Base-by-base conservation (phyloP, 805 yeast genomes). In the Kodamaea laetipori region DNA sequence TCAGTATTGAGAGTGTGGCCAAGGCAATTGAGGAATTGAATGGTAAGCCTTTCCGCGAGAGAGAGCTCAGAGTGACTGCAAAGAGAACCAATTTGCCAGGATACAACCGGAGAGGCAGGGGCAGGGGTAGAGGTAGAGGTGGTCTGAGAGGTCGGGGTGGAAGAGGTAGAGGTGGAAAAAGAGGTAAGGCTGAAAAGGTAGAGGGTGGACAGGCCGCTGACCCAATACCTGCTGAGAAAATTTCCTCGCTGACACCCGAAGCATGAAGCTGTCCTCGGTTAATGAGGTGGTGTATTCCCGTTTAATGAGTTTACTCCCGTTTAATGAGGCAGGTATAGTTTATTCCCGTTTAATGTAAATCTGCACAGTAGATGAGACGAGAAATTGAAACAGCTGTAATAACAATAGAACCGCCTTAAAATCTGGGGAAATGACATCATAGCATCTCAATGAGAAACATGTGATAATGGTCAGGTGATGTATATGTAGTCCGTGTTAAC, bases 81-180 rank as follows among this genome's bases (percentile, higher is more conserved):
- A 81, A 81, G 54, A 70, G 83, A 63, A 78, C 84, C 6, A 79
- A 78, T 46, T 52, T 74, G 17, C 81, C 81, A 1, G 77, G 81
- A 3, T 70, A 69, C 41, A 52, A 53, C n/a, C 52, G 47, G 16
- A 48, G 57, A 31, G 58, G 57, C 4, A 44, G 60, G 24, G 58
- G 60, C 11, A 21, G 61, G 12, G 55, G 59, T 1, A 64, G 69
- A 10, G 57, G 73, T 17, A 50, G 70, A 32, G 58, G 64, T 40
- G 65, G 68, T 8, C 55, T 73, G 15, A 49, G 71, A 27, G 57
- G 64, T 40, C 27, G 45, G 31, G 25, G 41, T 27, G 57, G 50
- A 52, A 50, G 78, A 24, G 76, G 77, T 16, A 17, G 34, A 3
- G 19, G 34, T 13, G 51, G 50, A 11, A 44, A 64, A 32, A 63